phyloP scores from a whole-genome alignment of 1,139 yeast species.

The Candida tropicalis region DNA sequence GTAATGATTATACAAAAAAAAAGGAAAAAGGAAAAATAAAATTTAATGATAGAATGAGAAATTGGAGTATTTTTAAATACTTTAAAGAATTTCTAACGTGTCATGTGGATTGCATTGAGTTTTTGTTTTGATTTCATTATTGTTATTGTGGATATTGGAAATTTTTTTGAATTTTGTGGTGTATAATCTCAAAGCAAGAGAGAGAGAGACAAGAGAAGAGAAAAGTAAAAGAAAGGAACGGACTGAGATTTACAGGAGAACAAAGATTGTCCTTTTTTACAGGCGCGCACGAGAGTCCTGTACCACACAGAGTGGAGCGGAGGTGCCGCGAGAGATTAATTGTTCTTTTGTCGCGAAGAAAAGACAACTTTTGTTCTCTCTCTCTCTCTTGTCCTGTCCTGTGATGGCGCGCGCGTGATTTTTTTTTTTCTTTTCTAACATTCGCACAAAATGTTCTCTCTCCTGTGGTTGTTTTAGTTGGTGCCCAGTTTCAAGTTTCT shows the following conservation, averaged over 20 bases:
- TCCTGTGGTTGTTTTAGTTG: neutral
- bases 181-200: neutral
- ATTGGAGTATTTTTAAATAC: too few species aligned
- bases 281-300: too few species aligned
- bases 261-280: neutral
- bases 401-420: neutral
- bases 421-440: neutral
- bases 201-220: neutral
- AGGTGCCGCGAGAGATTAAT: neutral
- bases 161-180: neutral
- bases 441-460: neutral
- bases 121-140: neutral
- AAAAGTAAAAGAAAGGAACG: too few species aligned
- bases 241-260: constrained; percentile 4
- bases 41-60: too few species aligned
- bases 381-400: constrained; percentile 1
- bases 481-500: too few species aligned
- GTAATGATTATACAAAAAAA: too few species aligned
- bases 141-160: neutral
- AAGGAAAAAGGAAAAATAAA: too few species aligned
- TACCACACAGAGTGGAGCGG: too few species aligned
- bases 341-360: constrained; percentile 4
- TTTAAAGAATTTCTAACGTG: too few species aligned
- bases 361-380: constrained; percentile 5
- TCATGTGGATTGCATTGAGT: neutral